Conservation (phyloP, 139 green algal species). For the Limnomonas spitsbergensis region DNA sequence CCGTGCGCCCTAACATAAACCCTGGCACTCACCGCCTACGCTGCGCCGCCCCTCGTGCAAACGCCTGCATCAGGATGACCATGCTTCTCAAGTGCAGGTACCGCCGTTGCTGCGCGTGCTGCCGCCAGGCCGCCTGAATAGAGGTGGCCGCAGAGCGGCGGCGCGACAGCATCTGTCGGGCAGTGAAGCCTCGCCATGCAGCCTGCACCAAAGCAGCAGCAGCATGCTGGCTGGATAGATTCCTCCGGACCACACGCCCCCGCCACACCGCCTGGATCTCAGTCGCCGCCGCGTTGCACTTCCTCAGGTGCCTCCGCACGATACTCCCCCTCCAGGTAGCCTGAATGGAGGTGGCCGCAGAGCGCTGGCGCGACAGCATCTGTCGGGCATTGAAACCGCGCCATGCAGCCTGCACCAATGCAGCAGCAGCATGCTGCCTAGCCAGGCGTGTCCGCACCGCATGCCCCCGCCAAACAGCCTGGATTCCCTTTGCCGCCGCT, state of each 20-base stretch:
- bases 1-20: no score
- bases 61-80: no score
- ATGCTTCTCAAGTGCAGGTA: no score
- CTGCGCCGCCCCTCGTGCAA: no score
- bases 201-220: constrained; percentile 15
- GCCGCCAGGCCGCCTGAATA: constrained; percentile 5
- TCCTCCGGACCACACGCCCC: neutral
- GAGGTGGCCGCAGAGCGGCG: constrained; percentile 30
- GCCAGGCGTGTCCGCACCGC: neutral
- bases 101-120: neutral
- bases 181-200: constrained; percentile 16
- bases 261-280: constrained; percentile 15
- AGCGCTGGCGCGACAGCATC: constrained; percentile 3
- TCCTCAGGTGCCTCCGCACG: neutral
- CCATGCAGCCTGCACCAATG: constrained; percentile 40
- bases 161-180: neutral
- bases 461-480: constrained; percentile 13
- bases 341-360: neutral
- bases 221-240: neutral
- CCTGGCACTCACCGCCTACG: no score
- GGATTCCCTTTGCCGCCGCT: constrained; percentile 21
- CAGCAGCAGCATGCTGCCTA: constrained; percentile 24
- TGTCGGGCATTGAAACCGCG: constrained; percentile 20
- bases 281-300: constrained; percentile 9
- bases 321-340: neutral